Percentiles rank a stretch among this genome's conserved stretches.
These are phyloP conservation scores for Paecilomyces niveus DNA, from an alignment of 2,329 filamentous ascomycete species.

Conservation along the genomic window DNA sequence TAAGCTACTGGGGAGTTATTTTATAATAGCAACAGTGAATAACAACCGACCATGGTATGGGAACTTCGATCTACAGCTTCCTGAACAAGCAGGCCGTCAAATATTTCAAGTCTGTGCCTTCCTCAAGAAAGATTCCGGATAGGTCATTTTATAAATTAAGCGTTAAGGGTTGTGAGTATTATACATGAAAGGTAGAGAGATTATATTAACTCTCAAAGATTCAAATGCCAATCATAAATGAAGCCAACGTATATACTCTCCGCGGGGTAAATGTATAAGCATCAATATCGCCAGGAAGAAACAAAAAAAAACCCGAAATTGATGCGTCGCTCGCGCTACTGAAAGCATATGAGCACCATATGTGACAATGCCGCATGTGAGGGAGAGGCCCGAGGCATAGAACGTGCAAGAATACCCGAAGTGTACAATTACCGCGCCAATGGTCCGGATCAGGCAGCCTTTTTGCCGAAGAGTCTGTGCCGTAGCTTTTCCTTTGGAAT, in stretches of 20 bases:
- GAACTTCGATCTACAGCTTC: too few species aligned
- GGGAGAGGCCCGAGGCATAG: neutral
- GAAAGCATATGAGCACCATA: neutral
- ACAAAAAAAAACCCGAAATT: neutral
- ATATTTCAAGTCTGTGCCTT: too few species aligned
- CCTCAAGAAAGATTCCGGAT: too few species aligned
- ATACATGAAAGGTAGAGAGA: neutral
- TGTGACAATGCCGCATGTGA: neutral
- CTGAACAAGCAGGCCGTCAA: too few species aligned
- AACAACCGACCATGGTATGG: too few species aligned
- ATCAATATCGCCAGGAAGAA: neutral
- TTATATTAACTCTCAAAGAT: neutral
- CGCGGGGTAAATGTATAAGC: neutral
- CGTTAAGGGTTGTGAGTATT: neutral
- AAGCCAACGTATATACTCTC: neutral
- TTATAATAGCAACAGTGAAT: too few species aligned
- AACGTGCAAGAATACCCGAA: neutral
- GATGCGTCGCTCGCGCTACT: neutral
- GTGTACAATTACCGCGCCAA: neutral
- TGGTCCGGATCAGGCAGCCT: neutral
- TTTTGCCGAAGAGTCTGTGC: neutral
- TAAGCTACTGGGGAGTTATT: too few species aligned
- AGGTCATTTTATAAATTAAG: neutral
- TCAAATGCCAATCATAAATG: neutral
- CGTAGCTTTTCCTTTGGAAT: neutral